Evolutionary conservation across 176 grass and related monocot genomes (phyloP).

Genomic region (Aegilops speltoides): DNA sequence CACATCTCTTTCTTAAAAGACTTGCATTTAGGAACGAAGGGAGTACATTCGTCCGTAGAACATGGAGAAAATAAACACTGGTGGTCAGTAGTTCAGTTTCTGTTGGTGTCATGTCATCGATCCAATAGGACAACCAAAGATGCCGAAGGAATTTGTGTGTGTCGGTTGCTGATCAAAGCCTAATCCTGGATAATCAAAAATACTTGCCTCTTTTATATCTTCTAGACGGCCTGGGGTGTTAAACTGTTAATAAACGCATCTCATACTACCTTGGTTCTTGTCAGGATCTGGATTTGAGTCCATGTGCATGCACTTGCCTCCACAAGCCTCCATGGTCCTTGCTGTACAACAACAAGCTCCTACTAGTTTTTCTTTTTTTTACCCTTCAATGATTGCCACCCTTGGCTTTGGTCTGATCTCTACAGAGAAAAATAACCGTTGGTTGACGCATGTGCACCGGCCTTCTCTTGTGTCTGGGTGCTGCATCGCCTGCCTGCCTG

Average conservation of each 20-base stretch:
- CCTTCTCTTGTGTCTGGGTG: background rate
- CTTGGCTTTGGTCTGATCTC: background rate
- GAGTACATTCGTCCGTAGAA: background rate
- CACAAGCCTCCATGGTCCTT: background rate
- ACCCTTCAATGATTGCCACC: constrained; percentile 10
- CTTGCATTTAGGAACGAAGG: no score
- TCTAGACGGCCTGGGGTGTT: no score
- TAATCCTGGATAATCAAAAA: background rate
- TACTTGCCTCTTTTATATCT: no score
- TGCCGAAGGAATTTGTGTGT: background rate
- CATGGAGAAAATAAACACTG: background rate
- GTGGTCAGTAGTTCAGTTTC: no score
- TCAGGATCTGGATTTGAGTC: constrained; percentile 6
- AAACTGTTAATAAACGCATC: no score
- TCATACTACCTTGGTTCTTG: no score
- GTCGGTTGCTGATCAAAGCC: background rate
- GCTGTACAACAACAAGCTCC: background rate
- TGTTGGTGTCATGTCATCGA: no score
- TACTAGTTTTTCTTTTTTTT: background rate
- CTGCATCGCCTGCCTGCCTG: background rate
- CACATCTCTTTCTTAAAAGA: no score
- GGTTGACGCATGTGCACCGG: background rate
- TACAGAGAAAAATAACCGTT: background rate
- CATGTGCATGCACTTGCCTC: constrained; percentile 22
- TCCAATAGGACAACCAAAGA: no score